A percentile compares a stretch with the other conserved stretches of the same genome.
These are phyloP conservation scores for Musa balbisiana DNA, from an alignment of 202 grass and related monocot species.

Conservation along the genomic window DNA sequence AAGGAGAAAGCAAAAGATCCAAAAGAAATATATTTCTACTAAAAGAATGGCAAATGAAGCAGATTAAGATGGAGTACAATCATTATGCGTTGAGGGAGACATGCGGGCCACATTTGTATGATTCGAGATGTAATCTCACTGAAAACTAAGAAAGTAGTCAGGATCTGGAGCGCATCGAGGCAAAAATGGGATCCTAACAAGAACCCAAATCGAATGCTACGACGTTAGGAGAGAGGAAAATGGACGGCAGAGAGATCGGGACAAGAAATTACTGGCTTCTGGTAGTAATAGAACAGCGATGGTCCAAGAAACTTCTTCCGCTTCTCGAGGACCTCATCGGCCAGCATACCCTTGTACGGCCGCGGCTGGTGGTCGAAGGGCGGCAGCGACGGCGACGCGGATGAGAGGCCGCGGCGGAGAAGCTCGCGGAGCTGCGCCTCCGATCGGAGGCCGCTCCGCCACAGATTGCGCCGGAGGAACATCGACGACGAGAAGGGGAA, in stretches of 20 bases:
- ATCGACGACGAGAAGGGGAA: neutral
- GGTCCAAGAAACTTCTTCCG: constrained; percentile 69
- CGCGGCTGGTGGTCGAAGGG: constrained; percentile 64
- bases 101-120: too few species aligned
- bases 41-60: too few species aligned
- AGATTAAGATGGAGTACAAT: too few species aligned
- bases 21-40: too few species aligned
- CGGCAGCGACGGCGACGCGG: constrained; percentile 40
- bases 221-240: neutral
- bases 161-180: neutral
- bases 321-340: constrained; percentile 59
- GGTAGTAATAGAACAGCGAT: constrained; percentile 95
- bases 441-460: constrained; percentile 22
- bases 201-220: neutral
- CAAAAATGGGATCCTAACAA: neutral
- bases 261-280: constrained; percentile 62
- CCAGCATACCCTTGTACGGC: constrained; percentile 50
- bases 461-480: constrained; percentile 20
- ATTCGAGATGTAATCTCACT: too few species aligned
- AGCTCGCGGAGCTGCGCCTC: constrained; percentile 28
- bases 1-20: too few species aligned
- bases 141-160: neutral
- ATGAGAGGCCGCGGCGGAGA: constrained; percentile 2
- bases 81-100: too few species aligned
- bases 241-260: neutral